Conservation (phyloP, 2,329 filamentous ascomycete genomes). For the Botrytis sinoallii region DNA sequence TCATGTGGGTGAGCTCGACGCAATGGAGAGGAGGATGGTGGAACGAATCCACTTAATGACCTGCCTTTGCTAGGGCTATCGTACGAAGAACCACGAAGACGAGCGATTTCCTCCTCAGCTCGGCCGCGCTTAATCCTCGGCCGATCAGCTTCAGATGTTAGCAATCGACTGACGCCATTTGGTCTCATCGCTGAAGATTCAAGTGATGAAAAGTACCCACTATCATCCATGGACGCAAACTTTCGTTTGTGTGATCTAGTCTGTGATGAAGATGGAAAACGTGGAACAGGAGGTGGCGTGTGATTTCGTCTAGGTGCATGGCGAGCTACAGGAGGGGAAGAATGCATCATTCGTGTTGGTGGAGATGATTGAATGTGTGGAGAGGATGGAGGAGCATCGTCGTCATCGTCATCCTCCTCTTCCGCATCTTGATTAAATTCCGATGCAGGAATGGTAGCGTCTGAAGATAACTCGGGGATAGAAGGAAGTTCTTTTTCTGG, state of each 20-base stretch:
- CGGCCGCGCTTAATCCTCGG: slow-evolving; percentile 81
- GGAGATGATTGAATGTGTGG: slow-evolving; percentile 66
- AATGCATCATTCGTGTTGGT: slow-evolving; percentile 69
- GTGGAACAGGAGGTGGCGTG: slow-evolving; percentile 71
- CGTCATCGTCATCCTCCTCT: slow-evolving; percentile 38
- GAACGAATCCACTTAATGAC: slow-evolving; percentile 39
- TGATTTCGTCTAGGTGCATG: slow-evolving; percentile 56
- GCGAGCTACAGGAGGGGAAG: slow-evolving; percentile 79
- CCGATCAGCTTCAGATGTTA: slow-evolving; percentile 78
- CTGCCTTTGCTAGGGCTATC: slow-evolving; percentile 80
- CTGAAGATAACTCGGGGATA: slow-evolving; percentile 63
- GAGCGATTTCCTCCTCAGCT: slow-evolving; percentile 92
- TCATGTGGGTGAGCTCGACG: slow-evolving; percentile 48
- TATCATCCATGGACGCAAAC: slow-evolving; percentile 80
- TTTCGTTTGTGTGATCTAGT: slow-evolving; percentile 69
- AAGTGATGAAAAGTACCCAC: slow-evolving; percentile 93
- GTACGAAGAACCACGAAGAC: slow-evolving; percentile 86
- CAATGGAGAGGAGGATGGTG: slow-evolving; percentile 66
- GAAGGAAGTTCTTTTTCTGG: slow-evolving; percentile 29
- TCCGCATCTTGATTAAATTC: slow-evolving; percentile 57
- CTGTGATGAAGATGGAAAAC: slow-evolving; percentile 60
- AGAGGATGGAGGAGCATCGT: slow-evolving; percentile 26
- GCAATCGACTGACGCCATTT: slow-evolving; percentile 57
- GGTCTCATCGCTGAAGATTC: slow-evolving; percentile 85
- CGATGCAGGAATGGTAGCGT: slow-evolving; percentile 72